A percentile compares a stretch with the other conserved stretches of the same genome.
Conservation (phyloP, 768 basidiomycete species). For the Lentinula aciculospora region DNA sequence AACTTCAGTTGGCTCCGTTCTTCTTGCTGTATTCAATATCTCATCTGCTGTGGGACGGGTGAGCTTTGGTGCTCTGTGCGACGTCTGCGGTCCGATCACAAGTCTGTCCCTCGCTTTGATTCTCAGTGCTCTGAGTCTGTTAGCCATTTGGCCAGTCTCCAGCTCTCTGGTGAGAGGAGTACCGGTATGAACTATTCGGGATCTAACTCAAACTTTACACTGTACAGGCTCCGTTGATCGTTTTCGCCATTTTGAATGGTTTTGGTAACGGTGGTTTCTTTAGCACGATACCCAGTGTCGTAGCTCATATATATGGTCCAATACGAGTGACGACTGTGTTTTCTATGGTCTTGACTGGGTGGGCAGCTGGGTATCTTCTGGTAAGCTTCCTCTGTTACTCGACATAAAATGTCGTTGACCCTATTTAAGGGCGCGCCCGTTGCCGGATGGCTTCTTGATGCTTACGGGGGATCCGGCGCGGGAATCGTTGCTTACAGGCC, state of each 20-base stretch:
- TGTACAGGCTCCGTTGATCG: conserved; percentile 14
- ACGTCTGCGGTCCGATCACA: conserved; percentile 22
- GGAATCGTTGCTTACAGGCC: neutral
- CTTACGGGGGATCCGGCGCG: neutral
- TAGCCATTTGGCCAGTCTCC: conserved; percentile 22
- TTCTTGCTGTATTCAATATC: conserved; percentile 27
- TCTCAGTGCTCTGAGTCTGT: conserved; percentile 22
- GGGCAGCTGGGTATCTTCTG: conserved; percentile 19
- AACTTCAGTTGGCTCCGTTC: conserved; percentile 16
- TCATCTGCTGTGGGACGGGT: conserved; percentile 27
- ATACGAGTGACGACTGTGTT: conserved; percentile 23
- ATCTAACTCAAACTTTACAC: no score
- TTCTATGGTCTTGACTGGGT: conserved; percentile 26
- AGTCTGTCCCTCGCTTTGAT: conserved; percentile 20
- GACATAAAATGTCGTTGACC: neutral
- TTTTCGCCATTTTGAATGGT: conserved; percentile 19
- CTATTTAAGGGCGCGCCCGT: neutral
- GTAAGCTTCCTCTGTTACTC: neutral
- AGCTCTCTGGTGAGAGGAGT: conserved; percentile 12
- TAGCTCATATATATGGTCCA: conserved; percentile 22
- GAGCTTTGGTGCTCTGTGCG: conserved; percentile 21
- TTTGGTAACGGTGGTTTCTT: conserved; percentile 26
- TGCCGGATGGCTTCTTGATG: conserved; percentile 1
- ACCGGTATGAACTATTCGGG: no score
- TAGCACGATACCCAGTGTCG: conserved; percentile 25